Evolutionary conservation across 768 basidiomycete species (phyloP), one percentile per base, ranked within the genome.

Genomic region (Amanita molliuscula): DNA sequence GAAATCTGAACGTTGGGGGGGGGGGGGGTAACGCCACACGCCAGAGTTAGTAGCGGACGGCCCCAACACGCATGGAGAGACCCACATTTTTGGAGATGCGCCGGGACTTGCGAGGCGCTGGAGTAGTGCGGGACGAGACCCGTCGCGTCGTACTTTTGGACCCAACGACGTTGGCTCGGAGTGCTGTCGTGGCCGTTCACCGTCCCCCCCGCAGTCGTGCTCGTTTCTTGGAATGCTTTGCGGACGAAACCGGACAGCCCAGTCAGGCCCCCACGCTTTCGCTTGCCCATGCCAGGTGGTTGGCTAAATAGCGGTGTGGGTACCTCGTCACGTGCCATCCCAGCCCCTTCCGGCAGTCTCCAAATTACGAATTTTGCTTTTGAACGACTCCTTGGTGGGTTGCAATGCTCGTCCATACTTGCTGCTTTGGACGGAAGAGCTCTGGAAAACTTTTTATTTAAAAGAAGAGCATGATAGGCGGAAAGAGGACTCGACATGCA

Each of bases 61-160:
- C n/a, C n/a, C n/a, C n/a, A n/a, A n/a, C n/a, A n/a, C n/a, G n/a
- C n/a, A n/a, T n/a, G n/a, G n/a, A n/a, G n/a, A 35, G 13, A 70
- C 85, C 53, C 59, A 94, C 92, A 95, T 73, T 96, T 96, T 57
- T 76, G 71, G 7, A 95, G 73, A 59, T 86, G 77, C 15, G 75
- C 68, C 3, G 93, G 92, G 8, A 94, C 88, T 53, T 94, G 69
- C 0, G 76, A 70, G 3, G 69, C 63, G 21, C 79, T 61, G 13
- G 69, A 74, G 61, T 88, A 93, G 60, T 81, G 78, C 2, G 81
- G 78, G 2, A 91, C 89, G 1, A 91, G 73, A 1, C 78, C 77
- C 0, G 78, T 79, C 18, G 83, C 87, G 59, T 93, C 84, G 58
- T 79, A 79, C 53, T 69, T 72, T 53, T 66, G 54, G 29, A 61